Base-by-base conservation (phyloP, 805 yeast species). In the Nematodospora valgi region DNA sequence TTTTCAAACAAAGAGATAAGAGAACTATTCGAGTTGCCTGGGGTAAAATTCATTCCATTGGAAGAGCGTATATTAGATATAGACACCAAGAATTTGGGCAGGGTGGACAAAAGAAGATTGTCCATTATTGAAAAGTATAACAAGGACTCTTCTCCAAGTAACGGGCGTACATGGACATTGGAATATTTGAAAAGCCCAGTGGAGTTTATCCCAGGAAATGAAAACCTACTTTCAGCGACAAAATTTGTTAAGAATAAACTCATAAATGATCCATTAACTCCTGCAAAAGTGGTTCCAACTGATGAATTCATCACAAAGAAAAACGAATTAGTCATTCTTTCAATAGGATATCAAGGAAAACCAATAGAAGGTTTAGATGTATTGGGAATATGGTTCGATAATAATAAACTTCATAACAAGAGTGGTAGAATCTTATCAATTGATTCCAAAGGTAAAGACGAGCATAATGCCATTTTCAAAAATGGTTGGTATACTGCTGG, bases 1-100 rank as follows among this genome's bases (percentile, higher is more conserved):
- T 93, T 89, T 56, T 83, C 97, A 3, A 91, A 86, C 46, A 91
- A 88, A 54, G 98, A 93, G 57, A 70, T 91, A 16, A 72, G 97
- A 52, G 98, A 93, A 52, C 62, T 91, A 23, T 64, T 89, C 51
- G 83, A 80, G 35, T 57, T 87, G 37, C 59, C 61, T 4, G 47
- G 65, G 20, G 61, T 63, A 25, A 52, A 65, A 30, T 70, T 73
- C 6, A 34, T 39, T 5, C 68, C 68, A 6, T 40, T 66, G 8
- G 65, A 66, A 1, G 60, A 62, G n/a, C 46, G 57, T 4, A 13
- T 51, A 4, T 43, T 68, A 30, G 46, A 51, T 30, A 47, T 64
- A 24, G 52, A 53, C 22, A 42, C 43, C 2, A 49, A 56, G 20
- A 45, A 40, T 8, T 52, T 74, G 40, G 63, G 58, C 8, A 62